A percentile compares a stretch with the other conserved stretches of the same genome.
These are phyloP conservation scores for Heimioporus sp. DNA, from an alignment of 768 basidiomycete genomes.

Conservation along the genomic window DNA sequence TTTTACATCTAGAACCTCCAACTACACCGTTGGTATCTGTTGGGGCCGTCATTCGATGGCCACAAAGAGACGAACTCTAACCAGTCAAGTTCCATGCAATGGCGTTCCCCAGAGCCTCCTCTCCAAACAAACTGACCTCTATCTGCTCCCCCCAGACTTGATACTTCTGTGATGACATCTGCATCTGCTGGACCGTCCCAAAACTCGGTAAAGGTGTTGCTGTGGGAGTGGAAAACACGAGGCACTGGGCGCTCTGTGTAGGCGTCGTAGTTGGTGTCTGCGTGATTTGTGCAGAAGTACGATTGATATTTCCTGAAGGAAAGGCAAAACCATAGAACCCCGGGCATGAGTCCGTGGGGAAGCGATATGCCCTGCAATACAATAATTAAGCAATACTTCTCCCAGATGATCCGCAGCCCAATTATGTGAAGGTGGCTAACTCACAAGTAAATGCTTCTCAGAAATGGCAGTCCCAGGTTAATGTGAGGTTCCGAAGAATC, in stretches of 20 bases:
- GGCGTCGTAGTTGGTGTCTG: constrained; percentile 21
- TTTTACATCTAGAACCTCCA: too few species aligned
- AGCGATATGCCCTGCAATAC: constrained; percentile 24
- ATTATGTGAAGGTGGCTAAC: background rate
- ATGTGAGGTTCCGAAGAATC: background rate
- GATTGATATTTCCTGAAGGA: constrained; percentile 21
- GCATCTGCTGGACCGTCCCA: constrained; percentile 11
- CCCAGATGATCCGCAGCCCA: too few species aligned
- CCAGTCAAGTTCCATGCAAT: constrained; percentile 12
- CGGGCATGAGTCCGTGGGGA: constrained; percentile 26
- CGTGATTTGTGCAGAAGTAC: constrained; percentile 16
- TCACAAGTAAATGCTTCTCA: constrained; percentile 18
- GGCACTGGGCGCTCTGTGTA: constrained; percentile 12
- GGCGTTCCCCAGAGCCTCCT: background rate
- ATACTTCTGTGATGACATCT: constrained; percentile 8
- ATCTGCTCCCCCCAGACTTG: constrained; percentile 15
- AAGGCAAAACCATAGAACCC: constrained; percentile 29
- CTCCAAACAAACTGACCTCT: constrained; percentile 8
- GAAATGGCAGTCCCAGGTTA: constrained; percentile 13
- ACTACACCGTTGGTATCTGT: too few species aligned
- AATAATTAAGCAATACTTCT: background rate
- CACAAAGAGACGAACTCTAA: background rate
- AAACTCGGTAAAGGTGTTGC: constrained; percentile 13
- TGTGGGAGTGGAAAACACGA: constrained; percentile 11
- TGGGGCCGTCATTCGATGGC: too few species aligned